Conservation (phyloP, 2,329 filamentous ascomycete genomes). For the Fusarium continuum region DNA sequence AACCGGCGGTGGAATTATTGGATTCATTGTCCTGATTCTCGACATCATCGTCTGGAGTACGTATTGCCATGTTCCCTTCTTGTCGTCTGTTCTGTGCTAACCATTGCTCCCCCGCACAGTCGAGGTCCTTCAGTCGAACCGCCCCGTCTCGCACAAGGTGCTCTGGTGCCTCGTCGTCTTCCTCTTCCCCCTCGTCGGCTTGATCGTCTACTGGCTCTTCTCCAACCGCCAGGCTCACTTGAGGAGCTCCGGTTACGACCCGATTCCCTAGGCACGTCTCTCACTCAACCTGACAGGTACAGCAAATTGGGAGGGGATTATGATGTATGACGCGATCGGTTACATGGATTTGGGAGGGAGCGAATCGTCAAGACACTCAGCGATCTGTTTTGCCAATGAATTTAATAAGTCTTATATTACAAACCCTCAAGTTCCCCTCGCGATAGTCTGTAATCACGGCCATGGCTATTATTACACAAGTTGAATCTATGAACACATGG, state of each 20-base stretch:
- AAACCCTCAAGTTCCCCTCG: background rate
- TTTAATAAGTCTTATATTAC: background rate
- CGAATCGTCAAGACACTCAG: background rate
- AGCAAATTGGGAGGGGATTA: background rate
- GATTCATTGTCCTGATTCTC: slow-evolving; percentile 68
- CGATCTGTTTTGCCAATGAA: background rate
- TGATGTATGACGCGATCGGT: background rate
- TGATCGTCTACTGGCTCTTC: slow-evolving; percentile 71
- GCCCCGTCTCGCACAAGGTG: slow-evolving; percentile 65
- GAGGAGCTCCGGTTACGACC: slow-evolving; percentile 63
- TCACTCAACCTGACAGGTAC: background rate
- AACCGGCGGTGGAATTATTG: slow-evolving; percentile 68
- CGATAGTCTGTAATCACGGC: background rate
- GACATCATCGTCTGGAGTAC: slow-evolving; percentile 71
- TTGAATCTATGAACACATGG: too few relatives aligned
- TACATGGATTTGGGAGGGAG: fast-evolving
- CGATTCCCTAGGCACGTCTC: slow-evolving; percentile 27
- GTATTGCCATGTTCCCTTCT: slow-evolving; percentile 42
- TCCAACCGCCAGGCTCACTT: slow-evolving; percentile 68
- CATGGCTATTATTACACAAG: too few relatives aligned
- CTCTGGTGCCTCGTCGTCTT: slow-evolving; percentile 72
- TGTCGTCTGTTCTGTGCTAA: slow-evolving; percentile 15
- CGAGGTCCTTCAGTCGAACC: slow-evolving; percentile 71
- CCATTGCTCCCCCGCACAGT: slow-evolving; percentile 54
- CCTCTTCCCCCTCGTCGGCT: slow-evolving; percentile 69